Conservation (phyloP, 805 yeast genomes). For the Naumovozyma castellii region DNA sequence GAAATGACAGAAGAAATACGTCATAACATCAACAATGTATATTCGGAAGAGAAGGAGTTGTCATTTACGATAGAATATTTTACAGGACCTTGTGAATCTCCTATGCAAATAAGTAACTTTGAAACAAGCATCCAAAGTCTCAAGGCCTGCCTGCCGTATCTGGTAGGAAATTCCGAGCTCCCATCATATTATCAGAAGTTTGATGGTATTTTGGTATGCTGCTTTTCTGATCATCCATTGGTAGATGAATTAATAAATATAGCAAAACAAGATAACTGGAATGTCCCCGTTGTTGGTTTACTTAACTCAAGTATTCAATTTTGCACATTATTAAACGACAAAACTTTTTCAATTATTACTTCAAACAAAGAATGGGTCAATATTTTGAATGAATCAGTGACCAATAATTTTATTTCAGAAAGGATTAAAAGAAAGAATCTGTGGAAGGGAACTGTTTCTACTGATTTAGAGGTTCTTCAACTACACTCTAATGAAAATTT, state of each 20-base stretch:
- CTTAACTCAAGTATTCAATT: constrained; percentile 13
- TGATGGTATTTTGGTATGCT: constrained; percentile 19
- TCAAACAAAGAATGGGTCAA: constrained; percentile 21
- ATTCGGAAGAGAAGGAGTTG: neutral
- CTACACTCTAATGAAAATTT: constrained; percentile 10
- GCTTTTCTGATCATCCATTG: constrained; percentile 24
- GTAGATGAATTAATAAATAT: constrained; percentile 5
- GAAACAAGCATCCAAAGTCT: constrained; percentile 13
- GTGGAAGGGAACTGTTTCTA: constrained; percentile 20
- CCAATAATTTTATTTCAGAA: constrained; percentile 4
- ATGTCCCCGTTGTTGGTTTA: constrained; percentile 9
- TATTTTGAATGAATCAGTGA: constrained; percentile 13
- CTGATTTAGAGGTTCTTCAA: constrained; percentile 17
- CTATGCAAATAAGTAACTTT: constrained; percentile 17
- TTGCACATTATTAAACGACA: constrained; percentile 8
- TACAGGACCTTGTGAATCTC: constrained; percentile 19
- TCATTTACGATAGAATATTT: constrained; percentile 4
- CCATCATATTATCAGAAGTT: constrained; percentile 9
- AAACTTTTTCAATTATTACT: constrained; percentile 18
- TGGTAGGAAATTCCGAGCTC: constrained; percentile 7
- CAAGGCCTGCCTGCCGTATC: constrained; percentile 14
- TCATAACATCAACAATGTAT: constrained; percentile 5
- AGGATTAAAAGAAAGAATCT: constrained; percentile 1
- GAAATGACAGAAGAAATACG: constrained; percentile 17
- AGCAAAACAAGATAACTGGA: neutral